These are phyloP conservation scores for Flagelloscypha sp. DNA, from an alignment of 768 basidiomycete species.

Conservation along the genomic window DNA sequence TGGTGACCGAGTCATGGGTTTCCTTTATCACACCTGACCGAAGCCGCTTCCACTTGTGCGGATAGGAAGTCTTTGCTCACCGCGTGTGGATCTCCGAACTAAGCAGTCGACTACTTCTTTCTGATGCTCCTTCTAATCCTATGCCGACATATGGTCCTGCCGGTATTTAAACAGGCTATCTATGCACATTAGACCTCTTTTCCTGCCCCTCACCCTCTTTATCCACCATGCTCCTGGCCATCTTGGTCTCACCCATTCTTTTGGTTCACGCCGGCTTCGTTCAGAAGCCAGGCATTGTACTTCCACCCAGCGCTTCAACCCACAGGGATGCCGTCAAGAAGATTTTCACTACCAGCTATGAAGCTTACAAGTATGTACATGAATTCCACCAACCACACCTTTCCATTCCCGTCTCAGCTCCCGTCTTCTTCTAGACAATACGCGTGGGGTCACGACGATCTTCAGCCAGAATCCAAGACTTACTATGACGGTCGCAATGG, in stretches of 20 bases:
- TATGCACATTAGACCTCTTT: too few relatives aligned
- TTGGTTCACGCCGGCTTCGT: conserved; percentile 28
- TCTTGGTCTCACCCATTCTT: conserved; percentile 12
- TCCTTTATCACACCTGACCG: too few relatives aligned
- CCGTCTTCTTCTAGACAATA: conserved; percentile 28
- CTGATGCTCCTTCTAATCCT: too few relatives aligned
- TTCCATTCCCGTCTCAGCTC: conserved; percentile 3
- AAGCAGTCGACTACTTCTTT: too few relatives aligned
- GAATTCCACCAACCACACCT: conserved; percentile 24
- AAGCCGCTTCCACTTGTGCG: too few relatives aligned
- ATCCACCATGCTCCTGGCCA: background rate
- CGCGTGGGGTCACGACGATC: conserved; percentile 56
- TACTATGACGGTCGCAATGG: conserved; percentile 23
- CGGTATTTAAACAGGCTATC: too few relatives aligned
- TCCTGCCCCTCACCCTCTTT: too few relatives aligned
- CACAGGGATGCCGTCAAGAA: conserved; percentile 34
- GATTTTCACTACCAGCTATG: conserved; percentile 45
- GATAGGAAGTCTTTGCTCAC: too few relatives aligned
- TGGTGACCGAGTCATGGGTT: too few relatives aligned
- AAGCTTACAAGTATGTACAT: conserved; percentile 43
- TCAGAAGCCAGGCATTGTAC: conserved; percentile 32
- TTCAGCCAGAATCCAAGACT: conserved; percentile 39
- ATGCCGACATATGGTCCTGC: too few relatives aligned
- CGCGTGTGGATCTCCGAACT: too few relatives aligned
- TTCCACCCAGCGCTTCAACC: conserved; percentile 31